Evolutionary conservation across 1,139 yeast genomes (phyloP), one percentile per base, ranked within the genome.

Genomic region (Torulaspora globosa): DNA sequence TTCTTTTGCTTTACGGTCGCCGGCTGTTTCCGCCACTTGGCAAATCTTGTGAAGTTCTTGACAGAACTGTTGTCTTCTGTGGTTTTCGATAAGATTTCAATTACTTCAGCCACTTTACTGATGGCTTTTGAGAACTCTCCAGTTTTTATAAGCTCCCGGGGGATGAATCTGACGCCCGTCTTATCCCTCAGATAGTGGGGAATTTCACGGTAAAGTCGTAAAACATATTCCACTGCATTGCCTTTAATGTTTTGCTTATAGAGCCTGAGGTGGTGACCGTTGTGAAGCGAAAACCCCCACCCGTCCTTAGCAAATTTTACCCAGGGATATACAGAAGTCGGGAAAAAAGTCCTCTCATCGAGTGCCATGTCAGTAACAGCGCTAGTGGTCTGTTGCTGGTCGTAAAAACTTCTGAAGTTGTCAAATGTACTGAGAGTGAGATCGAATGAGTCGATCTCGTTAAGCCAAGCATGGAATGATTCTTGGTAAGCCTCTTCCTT

Each of bases 351-450:
- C 8, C 41, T 36, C 38, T 60, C 67, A 34, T 44, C 43, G n/a
- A 35, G 36, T 11, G 33, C 32, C 14, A 23, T 11, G 14, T 28
- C 26, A 14, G 44, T 21, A 3, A 44, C 41, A 11, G 43, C 43
- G 28, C 37, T 36, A 4, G 43, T 41, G n/a, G 36, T 41, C 23
- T 55, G 48, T 18, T 39, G 42, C 19, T 29, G 36, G 7, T 41
- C 47, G 26, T 55, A 52, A 46, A 63, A 68, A 2, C 63, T 56
- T 29, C 52, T 51, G 26, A 67, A 58, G 8, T 56, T 54, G 18
- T 62, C 59, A 49, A 56, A 69, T 0, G 69, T 57, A 2, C 65
- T 57, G 43, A 64, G 44, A 1, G 65, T 61, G 11, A 69, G 46
- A 39, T 62, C 66, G 10, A 67, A 46, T 9, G 63, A 55, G 10